Evolutionary conservation across 306 rosid genomes (phyloP).

Genomic region (Cicer arietinum): DNA sequence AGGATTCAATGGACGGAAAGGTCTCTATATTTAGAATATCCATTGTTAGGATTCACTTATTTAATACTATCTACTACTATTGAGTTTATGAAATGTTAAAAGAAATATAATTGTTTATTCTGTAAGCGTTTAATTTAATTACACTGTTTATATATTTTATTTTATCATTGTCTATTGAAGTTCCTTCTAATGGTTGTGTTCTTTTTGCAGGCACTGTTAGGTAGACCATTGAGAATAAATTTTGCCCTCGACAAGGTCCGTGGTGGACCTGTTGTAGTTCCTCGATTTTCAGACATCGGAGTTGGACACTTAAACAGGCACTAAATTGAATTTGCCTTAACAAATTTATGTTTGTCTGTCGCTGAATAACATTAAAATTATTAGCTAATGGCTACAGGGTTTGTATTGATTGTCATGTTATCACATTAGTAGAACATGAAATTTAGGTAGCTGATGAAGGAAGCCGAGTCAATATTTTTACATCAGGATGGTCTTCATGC

Average conservation of each 20-base stretch:
- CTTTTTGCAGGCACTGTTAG: conserved; percentile 74
- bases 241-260: conserved; percentile 80
- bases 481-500: neutral
- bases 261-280: conserved; percentile 79
- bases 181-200: conserved; percentile 37
- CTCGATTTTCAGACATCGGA: conserved; percentile 61
- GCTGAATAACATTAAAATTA: neutral
- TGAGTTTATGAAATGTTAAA: no score
- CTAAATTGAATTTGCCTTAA: conserved; percentile 27
- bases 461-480: neutral
- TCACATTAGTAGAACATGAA: neutral
- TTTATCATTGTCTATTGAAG: neutral
- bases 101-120: no score
- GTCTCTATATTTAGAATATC: conserved; percentile 9
- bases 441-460: neutral
- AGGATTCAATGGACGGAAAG: conserved; percentile 96
- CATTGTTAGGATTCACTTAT: no score
- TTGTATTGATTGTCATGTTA: conserved; percentile 17
- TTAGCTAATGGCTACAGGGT: neutral
- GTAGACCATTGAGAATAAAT: conserved; percentile 79
- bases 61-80: no score
- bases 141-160: neutral
- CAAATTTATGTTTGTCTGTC: conserved; percentile 2
- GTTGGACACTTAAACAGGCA: conserved; percentile 32
- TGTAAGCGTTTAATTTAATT: no score